Evolutionary conservation across 139 green algal species (phyloP), one percentile per base, ranked within the genome.

Genomic region (Chlamydomonas sphaeroides): DNA sequence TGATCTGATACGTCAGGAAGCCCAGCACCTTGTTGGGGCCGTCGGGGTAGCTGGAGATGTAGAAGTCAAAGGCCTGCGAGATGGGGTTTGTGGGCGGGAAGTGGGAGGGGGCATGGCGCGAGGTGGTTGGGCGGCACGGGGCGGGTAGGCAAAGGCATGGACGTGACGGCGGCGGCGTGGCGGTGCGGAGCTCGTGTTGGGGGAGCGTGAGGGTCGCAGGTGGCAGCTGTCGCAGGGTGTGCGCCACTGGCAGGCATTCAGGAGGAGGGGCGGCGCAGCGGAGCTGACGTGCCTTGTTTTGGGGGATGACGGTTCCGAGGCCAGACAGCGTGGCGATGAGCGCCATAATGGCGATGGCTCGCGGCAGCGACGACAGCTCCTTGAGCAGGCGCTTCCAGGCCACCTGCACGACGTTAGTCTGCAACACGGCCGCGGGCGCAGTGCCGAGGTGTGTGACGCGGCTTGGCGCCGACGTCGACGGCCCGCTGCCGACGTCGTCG

Each of bases 231-330:
- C n/a, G n/a, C n/a, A n/a, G n/a, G n/a, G n/a, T n/a, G n/a, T n/a
- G n/a, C n/a, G n/a, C n/a, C n/a, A n/a, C n/a, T n/a, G n/a, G n/a
- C n/a, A n/a, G n/a, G n/a, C n/a, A n/a, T n/a, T n/a, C n/a, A n/a
- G n/a, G n/a, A n/a, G n/a, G n/a, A n/a, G n/a, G n/a, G n/a, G n/a
- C n/a, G 45, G 45, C 45, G 45, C 45, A 51, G 45, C 10, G n/a
- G n/a, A n/a, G n/a, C n/a, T n/a, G n/a, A n/a, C 39, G 57, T 70
- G 90, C 89, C 90, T 98, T 95, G 84, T 97, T 96, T 87, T 98
- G 96, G 36, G 96, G 93, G 33, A 98, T 96, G 73, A 98, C 70
- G n/a, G 96, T 98, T 33, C 96, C 97, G 2, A 98, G 65, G 8
- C 93, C 91, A 21, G 92, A 98, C 21, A 99, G 85, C 1, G 39